A percentile compares a stretch with the other conserved stretches of the same genome.
These are phyloP conservation scores for Cymbopogon flexuosus DNA, from an alignment of 202 grass and related monocot genomes.

Conservation along the genomic window DNA sequence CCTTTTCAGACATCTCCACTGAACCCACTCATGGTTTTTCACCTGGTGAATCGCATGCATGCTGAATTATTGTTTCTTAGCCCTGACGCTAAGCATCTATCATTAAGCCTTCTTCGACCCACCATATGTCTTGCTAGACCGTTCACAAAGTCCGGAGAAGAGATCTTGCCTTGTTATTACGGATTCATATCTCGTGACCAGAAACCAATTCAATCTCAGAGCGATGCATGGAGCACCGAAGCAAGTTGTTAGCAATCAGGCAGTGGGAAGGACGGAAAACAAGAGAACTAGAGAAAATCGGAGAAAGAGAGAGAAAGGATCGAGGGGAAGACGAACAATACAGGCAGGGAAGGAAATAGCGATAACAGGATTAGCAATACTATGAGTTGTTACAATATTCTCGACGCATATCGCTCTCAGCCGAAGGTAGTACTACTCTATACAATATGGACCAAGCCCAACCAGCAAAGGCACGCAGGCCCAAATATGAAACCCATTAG, in stretches of 20 bases:
- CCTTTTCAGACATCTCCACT: constrained; percentile 20
- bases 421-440: no score
- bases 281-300: no score
- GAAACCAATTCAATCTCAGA: not conserved
- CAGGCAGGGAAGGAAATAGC: no score
- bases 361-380: no score
- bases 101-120: constrained; percentile 13
- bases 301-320: no score
- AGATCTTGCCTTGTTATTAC: not conserved
- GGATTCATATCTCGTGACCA: not conserved
- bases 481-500: no score
- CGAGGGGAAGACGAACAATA: no score
- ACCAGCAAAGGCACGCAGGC: no score
- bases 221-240: not conserved
- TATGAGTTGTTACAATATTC: no score
- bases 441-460: no score
- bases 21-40: constrained; percentile 17
- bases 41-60: constrained; percentile 15
- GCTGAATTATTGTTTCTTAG: constrained; percentile 48
- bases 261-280: no score
- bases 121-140: not conserved
- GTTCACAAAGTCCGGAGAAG: not conserved
- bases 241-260: not conserved
- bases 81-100: constrained; percentile 48
- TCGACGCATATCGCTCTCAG: no score